A percentile compares a stretch with the other conserved stretches of the same genome.
Conservation (phyloP, 768 basidiomycete genomes). For the Lactifluus hygrophoroides region DNA sequence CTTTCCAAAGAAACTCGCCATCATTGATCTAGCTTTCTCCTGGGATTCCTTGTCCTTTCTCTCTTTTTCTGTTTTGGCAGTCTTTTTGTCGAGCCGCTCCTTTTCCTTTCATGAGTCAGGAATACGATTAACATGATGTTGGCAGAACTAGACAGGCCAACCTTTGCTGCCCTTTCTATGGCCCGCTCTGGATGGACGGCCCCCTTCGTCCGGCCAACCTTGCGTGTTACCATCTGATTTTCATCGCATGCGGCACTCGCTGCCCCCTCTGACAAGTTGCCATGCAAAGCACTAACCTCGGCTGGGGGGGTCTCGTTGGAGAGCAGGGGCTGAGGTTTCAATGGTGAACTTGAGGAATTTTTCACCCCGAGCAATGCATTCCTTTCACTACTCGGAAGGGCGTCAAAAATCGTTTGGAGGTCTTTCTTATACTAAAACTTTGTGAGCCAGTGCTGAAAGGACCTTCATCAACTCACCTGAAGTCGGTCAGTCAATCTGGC, state of each 20-base stretch:
- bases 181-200: slow-evolving; percentile 46
- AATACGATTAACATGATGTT: neutral
- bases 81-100: slow-evolving; percentile 58
- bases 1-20: slow-evolving; percentile 76
- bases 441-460: neutral
- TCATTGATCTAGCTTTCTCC: slow-evolving; percentile 62
- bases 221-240: slow-evolving; percentile 23
- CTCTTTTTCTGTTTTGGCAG: slow-evolving; percentile 60
- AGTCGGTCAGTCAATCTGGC: slow-evolving; percentile 52
- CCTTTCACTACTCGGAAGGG: slow-evolving; percentile 49
- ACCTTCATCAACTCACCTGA: slow-evolving; percentile 37
- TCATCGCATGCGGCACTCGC: slow-evolving; percentile 32
- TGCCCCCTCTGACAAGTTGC: slow-evolving; percentile 22
- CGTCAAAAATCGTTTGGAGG: slow-evolving; percentile 45
- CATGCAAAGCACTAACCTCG: neutral
- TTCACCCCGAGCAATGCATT: slow-evolving; percentile 41
- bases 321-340: slow-evolving; percentile 7
- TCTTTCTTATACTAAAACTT: slow-evolving; percentile 48
- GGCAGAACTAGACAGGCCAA: slow-evolving; percentile 22
- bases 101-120: slow-evolving; percentile 43
- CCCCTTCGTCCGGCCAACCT: slow-evolving; percentile 41
- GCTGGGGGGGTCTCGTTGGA: slow-evolving; percentile 7
- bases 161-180: slow-evolving; percentile 52
- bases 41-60: slow-evolving; percentile 63
- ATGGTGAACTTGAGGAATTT: slow-evolving; percentile 30